Conservation (phyloP, 2,329 filamentous ascomycete genomes). For the Claviceps arundinis region DNA sequence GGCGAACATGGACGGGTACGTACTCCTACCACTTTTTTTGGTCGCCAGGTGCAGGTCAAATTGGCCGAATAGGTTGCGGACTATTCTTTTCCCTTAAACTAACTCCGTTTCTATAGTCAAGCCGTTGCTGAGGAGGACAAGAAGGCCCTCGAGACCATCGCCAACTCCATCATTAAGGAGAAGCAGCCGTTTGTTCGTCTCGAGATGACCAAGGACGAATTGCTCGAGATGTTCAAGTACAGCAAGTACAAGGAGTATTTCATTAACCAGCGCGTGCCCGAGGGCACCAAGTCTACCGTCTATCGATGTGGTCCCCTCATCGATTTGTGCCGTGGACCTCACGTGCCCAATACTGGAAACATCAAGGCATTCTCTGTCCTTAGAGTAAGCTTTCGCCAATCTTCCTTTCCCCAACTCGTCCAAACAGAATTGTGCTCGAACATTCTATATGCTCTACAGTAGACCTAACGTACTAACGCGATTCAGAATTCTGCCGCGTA, state of each 20-base stretch:
- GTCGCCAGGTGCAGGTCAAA: neutral
- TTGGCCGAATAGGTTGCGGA: neutral
- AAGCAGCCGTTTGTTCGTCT: conserved; percentile 91
- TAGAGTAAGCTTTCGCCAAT: conserved; percentile 36
- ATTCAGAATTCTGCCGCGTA: conserved; percentile 53
- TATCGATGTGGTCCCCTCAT: conserved; percentile 90
- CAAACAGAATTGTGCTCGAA: neutral
- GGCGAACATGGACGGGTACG: conserved; percentile 40
- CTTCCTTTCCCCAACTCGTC: neutral
- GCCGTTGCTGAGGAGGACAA: conserved; percentile 67
- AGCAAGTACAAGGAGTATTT: conserved; percentile 99
- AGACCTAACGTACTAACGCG: conserved; percentile 21
- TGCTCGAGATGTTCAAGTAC: conserved; percentile 90
- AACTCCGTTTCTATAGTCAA: conserved; percentile 41
- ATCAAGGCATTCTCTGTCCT: conserved; percentile 93
- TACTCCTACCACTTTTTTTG: neutral
- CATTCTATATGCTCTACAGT: too few relatives aligned
- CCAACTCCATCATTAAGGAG: conserved; percentile 80
- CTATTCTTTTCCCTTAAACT: neutral
- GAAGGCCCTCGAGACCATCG: conserved; percentile 70
- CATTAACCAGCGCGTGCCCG: conserved; percentile 57
- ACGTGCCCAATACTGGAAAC: conserved; percentile 80
- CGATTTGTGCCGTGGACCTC: conserved; percentile 88
- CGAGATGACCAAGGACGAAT: conserved; percentile 76
- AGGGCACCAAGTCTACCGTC: conserved; percentile 83